Evolutionary conservation across 352 stramenopile species (phyloP).

Genomic region (Peronospora belbahrii): DNA sequence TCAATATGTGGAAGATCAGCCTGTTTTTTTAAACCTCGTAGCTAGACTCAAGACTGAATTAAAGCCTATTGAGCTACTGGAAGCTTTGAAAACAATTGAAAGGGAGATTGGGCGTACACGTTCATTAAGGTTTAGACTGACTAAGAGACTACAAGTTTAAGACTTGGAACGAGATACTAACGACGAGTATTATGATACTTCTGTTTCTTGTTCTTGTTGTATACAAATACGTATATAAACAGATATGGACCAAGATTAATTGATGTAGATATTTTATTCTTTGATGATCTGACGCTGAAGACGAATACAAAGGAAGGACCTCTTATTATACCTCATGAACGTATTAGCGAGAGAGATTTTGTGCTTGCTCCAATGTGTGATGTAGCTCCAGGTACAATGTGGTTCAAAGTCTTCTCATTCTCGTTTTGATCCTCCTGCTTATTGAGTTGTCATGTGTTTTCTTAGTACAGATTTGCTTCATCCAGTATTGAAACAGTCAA

Average conservation of each 20-base stretch:
- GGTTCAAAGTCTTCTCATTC: neutral
- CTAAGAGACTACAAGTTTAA: neutral
- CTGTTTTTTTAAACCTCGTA: constrained; percentile 92
- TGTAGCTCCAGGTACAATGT: constrained; percentile 54
- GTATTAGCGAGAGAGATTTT: constrained; percentile 94
- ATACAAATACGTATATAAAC: no score
- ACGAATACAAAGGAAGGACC: constrained; percentile 52
- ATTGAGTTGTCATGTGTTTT: no score
- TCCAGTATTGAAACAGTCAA: constrained; percentile 64
- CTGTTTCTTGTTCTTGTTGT: no score
- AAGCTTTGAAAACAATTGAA: constrained; percentile 87
- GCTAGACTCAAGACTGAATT: constrained; percentile 83
- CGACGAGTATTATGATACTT: no score
- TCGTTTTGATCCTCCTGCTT: no score
- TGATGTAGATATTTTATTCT: constrained; percentile 95
- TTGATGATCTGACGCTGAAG: constrained; percentile 67
- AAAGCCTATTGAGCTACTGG: constrained; percentile 66
- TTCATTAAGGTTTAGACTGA: constrained; percentile 35
- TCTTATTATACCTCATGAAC: constrained; percentile 92
- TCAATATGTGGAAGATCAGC: constrained; percentile 94
- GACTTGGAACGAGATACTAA: no score
- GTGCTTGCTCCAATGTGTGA: constrained; percentile 94
- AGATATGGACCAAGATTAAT: constrained; percentile 90
- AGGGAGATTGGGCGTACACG: constrained; percentile 76
- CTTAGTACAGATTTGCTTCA: constrained; percentile 72